Base-by-base conservation (phyloP, 805 yeast genomes). In the Sungouiozyma ichnusensis region DNA sequence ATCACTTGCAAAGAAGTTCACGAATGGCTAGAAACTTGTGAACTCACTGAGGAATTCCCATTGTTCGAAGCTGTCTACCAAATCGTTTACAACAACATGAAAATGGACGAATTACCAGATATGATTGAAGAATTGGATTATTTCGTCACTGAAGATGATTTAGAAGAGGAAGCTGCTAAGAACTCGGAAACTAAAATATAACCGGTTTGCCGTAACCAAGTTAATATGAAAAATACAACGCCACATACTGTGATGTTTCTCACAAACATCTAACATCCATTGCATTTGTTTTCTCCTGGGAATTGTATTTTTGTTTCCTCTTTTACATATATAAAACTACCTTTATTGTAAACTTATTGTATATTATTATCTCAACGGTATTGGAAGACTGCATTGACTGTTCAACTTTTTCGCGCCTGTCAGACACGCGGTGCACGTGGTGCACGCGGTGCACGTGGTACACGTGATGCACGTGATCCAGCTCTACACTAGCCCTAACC, bases 1-100 rank as follows among this genome's bases (percentile, higher is more conserved):
- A 74, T 82, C 57, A 92, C 97, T 36, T 75, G 88, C 43, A 77
- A 74, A 60, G 98, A 90, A 71, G 96, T 92, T 35, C 83, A 85
- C 64, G 92, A 83, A 54, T 77, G 86, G 60, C 72, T 85, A 57
- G 67, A 60, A 35, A 69, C 49, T 32, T 48, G 58, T 41, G 53
- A 69, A 49, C 71, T 68, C 56, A 66, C 59, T 24, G 58, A 55
- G 13, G 92, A 87, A 50, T 90, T 81, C 75, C 97, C 97, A 46
- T 53, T 68, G 39, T 68, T 69, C 44, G 71, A 66, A 51, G 69
- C 71, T 36, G 86, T 94, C 40, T 86, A 87, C 67, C 80, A 77
- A 57, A 85, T 90, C 51, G 76, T 85, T 44, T 85, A 77, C 64
- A 85, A 85, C 48, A 72, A 73, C 44, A 77, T 79, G 51, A 72